Evolutionary conservation across 768 basidiomycete species (phyloP), one percentile per base, ranked within the genome.

Genomic region (Hemileccinum impolitum): DNA sequence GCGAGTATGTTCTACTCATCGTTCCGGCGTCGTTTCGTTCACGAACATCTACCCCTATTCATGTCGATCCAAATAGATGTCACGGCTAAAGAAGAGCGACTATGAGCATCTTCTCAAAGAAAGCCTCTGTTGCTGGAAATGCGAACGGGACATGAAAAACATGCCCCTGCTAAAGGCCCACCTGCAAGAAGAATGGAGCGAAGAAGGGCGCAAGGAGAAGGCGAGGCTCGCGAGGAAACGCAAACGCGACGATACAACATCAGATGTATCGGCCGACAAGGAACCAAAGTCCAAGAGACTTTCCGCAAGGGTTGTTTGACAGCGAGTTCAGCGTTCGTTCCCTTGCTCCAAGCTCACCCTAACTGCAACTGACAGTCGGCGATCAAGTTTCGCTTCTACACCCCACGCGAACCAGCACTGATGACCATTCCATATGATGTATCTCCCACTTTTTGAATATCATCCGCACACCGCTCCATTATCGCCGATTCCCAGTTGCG

Each of bases 101-200:
- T 89, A 84, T 60, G 87, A 90, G 52, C 67, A 73, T 4, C 64
- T 90, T 32, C 72, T 94, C 46, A 87, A 90, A 55, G 79, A 79
- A 37, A 70, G 71, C 53, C 74, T 94, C 4, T 58, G 62, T 6
- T 95, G 93, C 63, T 91, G 82, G 72, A 76, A 70, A 46, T 95
- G 93, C 66, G 71, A 76, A 19, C 65, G 74, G 35, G 65, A 70
- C 49, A 71, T 82, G 66, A 84, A 79, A 57, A 90, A 84, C 51
- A 86, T 94, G 50, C 89, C 90, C 0, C 67, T 72, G 31, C 70
- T 95, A 43, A 92, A 90, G 59, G 65, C 64, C 10, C 93, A 95
- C 63, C 72, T 94, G 8, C 78, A 85, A 61, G 75, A 79, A 56
- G 89, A 93, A 61, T 90, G 82, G 77, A 77, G 84, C 32, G 70